These are phyloP conservation scores for Cladophialophora bantiana DNA, from an alignment of 2,329 filamentous ascomycete genomes.

Conservation along the genomic window DNA sequence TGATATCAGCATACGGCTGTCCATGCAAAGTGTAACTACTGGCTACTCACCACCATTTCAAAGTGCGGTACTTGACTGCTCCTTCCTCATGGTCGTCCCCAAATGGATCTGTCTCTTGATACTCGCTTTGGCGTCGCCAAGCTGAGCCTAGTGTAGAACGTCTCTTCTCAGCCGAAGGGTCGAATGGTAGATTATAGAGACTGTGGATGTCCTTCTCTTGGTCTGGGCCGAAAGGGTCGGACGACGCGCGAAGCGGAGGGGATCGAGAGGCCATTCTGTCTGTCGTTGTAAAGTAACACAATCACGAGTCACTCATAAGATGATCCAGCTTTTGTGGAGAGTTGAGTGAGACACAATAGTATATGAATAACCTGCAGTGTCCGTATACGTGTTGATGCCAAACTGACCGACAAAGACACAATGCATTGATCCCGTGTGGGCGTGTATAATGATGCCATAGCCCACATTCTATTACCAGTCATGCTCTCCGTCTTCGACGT, in stretches of 20 bases:
- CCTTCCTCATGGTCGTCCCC: slow-evolving; percentile 31
- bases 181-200: neutral
- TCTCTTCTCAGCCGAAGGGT: slow-evolving; percentile 14
- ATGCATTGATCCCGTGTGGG: neutral
- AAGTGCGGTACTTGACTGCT: slow-evolving; percentile 35
- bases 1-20: neutral
- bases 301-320: slow-evolving; percentile 1
- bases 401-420: neutral
- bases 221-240: slow-evolving; percentile 28
- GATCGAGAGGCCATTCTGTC: slow-evolving; percentile 26
- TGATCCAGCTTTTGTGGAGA: too few species aligned
- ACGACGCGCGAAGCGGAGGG: slow-evolving; percentile 24
- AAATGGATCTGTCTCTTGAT: slow-evolving; percentile 33
- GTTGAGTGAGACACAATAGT: neutral
- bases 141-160: slow-evolving; percentile 23
- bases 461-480: neutral
- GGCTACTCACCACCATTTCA: slow-evolving; percentile 36
- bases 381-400: neutral
- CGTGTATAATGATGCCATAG: slow-evolving; percentile 5
- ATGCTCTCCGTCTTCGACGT: neutral
- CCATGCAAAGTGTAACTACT: neutral
- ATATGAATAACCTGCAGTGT: neutral
- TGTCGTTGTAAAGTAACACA: neutral
- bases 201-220: slow-evolving; percentile 20
- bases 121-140: slow-evolving; percentile 21